Conservation (phyloP, 805 yeast genomes). For the Isabelozyma gotoi region DNA sequence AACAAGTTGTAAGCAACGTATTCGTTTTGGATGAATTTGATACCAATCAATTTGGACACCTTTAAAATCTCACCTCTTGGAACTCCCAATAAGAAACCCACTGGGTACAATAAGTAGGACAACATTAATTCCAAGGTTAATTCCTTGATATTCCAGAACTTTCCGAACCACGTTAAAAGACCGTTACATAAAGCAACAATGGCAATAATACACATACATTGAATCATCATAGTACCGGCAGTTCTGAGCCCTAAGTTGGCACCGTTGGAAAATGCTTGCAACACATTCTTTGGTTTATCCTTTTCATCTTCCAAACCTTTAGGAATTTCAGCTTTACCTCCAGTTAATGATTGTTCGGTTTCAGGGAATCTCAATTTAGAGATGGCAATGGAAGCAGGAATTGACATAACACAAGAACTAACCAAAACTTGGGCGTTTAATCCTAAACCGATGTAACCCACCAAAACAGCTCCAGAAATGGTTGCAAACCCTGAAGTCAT, state of each 20-base stretch:
- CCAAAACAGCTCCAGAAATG: conserved; percentile 63
- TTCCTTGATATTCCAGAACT: conserved; percentile 56
- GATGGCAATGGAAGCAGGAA: conserved; percentile 62
- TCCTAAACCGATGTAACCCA: conserved; percentile 62
- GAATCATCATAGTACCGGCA: conserved; percentile 57
- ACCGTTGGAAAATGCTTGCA: conserved; percentile 59
- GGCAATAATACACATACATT: conserved; percentile 61
- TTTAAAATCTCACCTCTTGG: conserved; percentile 51
- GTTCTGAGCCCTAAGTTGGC: conserved; percentile 57
- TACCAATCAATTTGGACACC: conserved; percentile 53
- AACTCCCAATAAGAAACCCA: conserved; percentile 57
- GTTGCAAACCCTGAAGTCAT: conserved; percentile 66
- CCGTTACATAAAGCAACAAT: conserved; percentile 57
- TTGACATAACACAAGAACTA: conserved; percentile 69
- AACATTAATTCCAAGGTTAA: conserved; percentile 56
- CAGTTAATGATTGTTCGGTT: conserved; percentile 52
- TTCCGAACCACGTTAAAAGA: conserved; percentile 58
- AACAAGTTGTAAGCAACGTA: conserved; percentile 52
- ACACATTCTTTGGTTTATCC: conserved; percentile 45
- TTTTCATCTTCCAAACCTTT: conserved; percentile 30
- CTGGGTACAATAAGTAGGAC: conserved; percentile 59
- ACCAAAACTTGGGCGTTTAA: conserved; percentile 61
- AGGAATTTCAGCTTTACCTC: conserved; percentile 49
- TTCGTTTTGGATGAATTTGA: conserved; percentile 62
- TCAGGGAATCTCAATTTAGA: conserved; percentile 62